Percentiles rank a stretch among this genome's conserved stretches.
These are phyloP conservation scores for Xanthoconium purpureum DNA, from an alignment of 768 basidiomycete genomes.

Conservation along the genomic window DNA sequence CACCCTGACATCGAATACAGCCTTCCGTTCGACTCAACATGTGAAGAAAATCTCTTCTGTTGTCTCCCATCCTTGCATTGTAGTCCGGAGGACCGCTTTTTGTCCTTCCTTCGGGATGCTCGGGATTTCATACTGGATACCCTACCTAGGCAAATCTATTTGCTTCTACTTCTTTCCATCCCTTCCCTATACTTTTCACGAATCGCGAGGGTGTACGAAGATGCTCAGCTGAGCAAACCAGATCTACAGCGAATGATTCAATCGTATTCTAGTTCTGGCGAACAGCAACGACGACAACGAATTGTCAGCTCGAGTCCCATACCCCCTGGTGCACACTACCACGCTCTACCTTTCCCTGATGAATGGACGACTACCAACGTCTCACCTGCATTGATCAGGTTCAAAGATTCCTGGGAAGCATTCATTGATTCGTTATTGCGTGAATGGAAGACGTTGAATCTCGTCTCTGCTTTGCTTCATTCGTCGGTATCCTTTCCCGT, in stretches of 20 bases:
- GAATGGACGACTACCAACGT: constrained; percentile 51
- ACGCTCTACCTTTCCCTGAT: constrained; percentile 47
- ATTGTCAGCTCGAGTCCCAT: constrained; percentile 25
- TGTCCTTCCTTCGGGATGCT: constrained; percentile 16
- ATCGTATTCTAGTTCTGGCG: constrained; percentile 26
- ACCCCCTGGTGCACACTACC: constrained; percentile 25
- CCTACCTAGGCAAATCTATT: constrained; percentile 43
- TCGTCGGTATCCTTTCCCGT: constrained; percentile 35
- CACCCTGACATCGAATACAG: constrained; percentile 20
- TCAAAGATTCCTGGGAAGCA: constrained; percentile 64
- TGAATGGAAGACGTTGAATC: constrained; percentile 76
- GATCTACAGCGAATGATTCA: constrained; percentile 58
- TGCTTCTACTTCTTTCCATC: constrained; percentile 57
- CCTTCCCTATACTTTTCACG: constrained; percentile 79
- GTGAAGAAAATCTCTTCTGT: constrained; percentile 21
- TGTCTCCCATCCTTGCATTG: constrained; percentile 23
- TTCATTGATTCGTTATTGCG: constrained; percentile 68
- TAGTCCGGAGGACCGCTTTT: constrained; percentile 9
- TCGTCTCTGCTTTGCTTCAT: constrained; percentile 63
- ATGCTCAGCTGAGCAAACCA: constrained; percentile 72
- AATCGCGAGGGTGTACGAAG: constrained; percentile 71
- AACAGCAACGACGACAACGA: constrained; percentile 14
- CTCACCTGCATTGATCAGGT: constrained; percentile 61
- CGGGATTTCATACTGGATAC: constrained; percentile 34
- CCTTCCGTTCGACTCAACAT: constrained; percentile 18